Percentiles rank a stretch among this genome's conserved stretches.
Conservation (phyloP, 768 basidiomycete genomes). For the Thelephora aurantiotincta region DNA sequence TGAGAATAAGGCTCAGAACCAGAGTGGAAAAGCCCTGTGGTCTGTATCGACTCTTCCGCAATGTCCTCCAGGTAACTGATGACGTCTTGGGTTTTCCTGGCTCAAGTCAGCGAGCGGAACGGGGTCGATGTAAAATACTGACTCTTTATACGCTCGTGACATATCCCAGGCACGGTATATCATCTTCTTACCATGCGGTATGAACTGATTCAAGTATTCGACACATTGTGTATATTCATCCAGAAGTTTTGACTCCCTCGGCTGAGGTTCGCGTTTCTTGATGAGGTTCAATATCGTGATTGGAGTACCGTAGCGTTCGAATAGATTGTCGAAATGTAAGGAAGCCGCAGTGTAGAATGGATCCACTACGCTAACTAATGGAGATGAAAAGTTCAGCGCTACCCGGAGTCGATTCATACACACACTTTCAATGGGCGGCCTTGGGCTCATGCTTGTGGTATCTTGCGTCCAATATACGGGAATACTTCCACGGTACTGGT, state of each 20-base stretch:
- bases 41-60: conserved; percentile 84
- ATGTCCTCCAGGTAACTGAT: conserved; percentile 91
- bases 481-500: conserved; percentile 86
- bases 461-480: conserved; percentile 98
- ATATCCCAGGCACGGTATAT: conserved; percentile 94
- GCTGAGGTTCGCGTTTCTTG: conserved; percentile 67
- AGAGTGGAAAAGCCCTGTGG: conserved; percentile 92
- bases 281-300: conserved; percentile 90
- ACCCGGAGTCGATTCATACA: not conserved
- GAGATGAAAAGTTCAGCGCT: conserved; percentile 1
- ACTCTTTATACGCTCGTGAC: conserved; percentile 91
- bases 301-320: conserved; percentile 80
- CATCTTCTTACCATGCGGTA: conserved; percentile 78
- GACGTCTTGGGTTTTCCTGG: conserved; percentile 87
- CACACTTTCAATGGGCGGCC: conserved; percentile 93
- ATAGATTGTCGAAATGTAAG: conserved; percentile 83
- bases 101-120: not conserved
- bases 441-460: conserved; percentile 74
- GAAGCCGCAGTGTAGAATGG: conserved; percentile 92
- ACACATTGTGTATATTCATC: conserved; percentile 90
- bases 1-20: conserved; percentile 79
- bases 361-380: conserved; percentile 77
- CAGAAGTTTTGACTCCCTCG: conserved; percentile 80
- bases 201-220: conserved; percentile 85
- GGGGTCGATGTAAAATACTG: conserved; percentile 9